phyloP scores from a whole-genome alignment of 345 rosid genomes.

The Eucalyptus erythrocorys region DNA sequence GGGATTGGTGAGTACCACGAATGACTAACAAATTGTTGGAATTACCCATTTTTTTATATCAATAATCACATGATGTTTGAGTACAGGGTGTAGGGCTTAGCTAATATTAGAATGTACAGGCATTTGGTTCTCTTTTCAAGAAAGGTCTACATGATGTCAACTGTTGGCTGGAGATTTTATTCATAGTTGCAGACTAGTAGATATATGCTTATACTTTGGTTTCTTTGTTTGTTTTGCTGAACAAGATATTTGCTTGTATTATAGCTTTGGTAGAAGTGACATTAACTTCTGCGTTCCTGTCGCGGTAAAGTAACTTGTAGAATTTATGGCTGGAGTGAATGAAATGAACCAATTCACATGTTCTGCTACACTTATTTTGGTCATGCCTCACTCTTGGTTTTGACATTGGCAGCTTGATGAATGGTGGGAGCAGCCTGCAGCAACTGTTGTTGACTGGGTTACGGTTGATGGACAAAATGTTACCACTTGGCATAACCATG shows the following conservation, averaged over 20 bases:
- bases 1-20: slow-evolving; percentile 55
- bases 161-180: not conserved
- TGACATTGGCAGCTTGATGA: slow-evolving; percentile 56
- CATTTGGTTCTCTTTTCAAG: not conserved
- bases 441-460: slow-evolving; percentile 85
- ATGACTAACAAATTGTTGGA: not conserved
- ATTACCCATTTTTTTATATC: not conserved
- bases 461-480: slow-evolving; percentile 77
- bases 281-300: not conserved
- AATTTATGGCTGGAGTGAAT: not conserved
- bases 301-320: not conserved
- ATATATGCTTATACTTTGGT: not conserved
- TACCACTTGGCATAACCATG: slow-evolving; percentile 84
- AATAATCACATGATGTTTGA: not conserved
- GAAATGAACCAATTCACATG: not conserved
- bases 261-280: not conserved
- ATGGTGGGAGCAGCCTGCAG: slow-evolving; percentile 98
- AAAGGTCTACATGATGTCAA: not conserved
- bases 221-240: not conserved
- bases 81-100: not conserved
- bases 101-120: not conserved
- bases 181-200: not conserved
- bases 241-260: not conserved
- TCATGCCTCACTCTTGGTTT: not conserved
- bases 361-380: not conserved